Conservation (phyloP, 768 basidiomycete species). For the Mycena crocata region DNA sequence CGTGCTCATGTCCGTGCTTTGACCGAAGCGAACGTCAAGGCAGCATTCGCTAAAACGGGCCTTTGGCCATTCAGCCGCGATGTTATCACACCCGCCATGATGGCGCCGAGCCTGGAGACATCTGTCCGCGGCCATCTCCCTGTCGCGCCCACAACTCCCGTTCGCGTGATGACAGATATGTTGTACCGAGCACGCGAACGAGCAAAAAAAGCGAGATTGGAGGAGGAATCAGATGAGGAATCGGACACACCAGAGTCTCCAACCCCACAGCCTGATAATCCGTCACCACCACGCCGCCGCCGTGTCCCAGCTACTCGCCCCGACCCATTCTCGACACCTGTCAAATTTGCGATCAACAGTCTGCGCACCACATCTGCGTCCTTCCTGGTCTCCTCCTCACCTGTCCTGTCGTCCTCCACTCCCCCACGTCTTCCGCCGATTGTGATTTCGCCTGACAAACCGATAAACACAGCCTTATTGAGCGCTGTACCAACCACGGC, state of each 20-base stretch:
- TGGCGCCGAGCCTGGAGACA: slow-evolving; percentile 43
- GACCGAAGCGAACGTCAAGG: slow-evolving; percentile 39
- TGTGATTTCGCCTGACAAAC: slow-evolving; percentile 2
- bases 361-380: background rate
- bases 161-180: slow-evolving; percentile 30
- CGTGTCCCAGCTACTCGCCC: background rate
- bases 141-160: slow-evolving; percentile 35
- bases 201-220: background rate
- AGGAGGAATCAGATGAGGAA: background rate
- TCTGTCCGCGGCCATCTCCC: slow-evolving; percentile 34
- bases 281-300: slow-evolving; percentile 5
- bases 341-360: background rate
- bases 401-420: slow-evolving; percentile 1
- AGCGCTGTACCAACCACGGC: background rate
- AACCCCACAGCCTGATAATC: background rate
- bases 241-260: background rate
- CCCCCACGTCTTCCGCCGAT: background rate
- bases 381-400: slow-evolving; percentile 6
- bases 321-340: slow-evolving; percentile 3
- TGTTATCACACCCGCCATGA: slow-evolving; percentile 39
- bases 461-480: background rate
- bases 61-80: slow-evolving; percentile 45
- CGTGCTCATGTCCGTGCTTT: slow-evolving; percentile 40
- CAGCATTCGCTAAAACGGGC: slow-evolving; percentile 49
- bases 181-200: slow-evolving; percentile 2